Conservation (phyloP, 768 basidiomycete species). For the Auricularia heimuer region DNA sequence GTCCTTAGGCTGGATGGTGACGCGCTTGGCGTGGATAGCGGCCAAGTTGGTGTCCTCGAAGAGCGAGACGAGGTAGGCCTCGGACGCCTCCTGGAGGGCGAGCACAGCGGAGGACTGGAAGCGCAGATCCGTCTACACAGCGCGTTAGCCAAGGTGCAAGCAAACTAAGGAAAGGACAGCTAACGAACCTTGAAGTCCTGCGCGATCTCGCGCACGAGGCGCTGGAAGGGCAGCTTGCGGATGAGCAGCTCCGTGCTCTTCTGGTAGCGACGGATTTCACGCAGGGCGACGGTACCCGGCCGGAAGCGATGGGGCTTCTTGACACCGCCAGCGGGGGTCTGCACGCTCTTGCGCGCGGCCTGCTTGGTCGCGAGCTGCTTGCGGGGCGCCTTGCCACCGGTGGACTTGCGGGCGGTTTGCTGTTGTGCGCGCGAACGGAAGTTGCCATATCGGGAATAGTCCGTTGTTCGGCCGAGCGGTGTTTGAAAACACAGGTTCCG, state of each 20-base stretch:
- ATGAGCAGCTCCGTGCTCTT: constrained; percentile 98
- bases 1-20: constrained; percentile 74
- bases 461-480: not conserved
- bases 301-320: constrained; percentile 99
- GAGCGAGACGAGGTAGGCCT: constrained; percentile 79
- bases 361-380: constrained; percentile 89
- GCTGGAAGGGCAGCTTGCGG: constrained; percentile 99
- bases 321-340: constrained; percentile 86
- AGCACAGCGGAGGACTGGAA: constrained; percentile 95
- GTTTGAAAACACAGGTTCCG: not conserved
- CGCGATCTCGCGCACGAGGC: constrained; percentile 94
- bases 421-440: constrained; percentile 18
- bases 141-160: not conserved
- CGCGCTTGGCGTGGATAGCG: constrained; percentile 80
- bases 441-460: not conserved
- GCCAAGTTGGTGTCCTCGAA: constrained; percentile 89
- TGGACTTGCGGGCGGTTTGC: constrained; percentile 99
- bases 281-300: constrained; percentile 96
- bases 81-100: constrained; percentile 88
- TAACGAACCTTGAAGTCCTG: constrained; percentile 69
- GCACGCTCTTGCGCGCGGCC: constrained; percentile 76
- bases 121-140: constrained; percentile 64
- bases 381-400: constrained; percentile 91
- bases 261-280: constrained; percentile 97
- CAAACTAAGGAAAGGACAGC: constrained; percentile 21